phyloP scores from a whole-genome alignment of 2,329 filamentous ascomycete species.

The Penicillium sp. region DNA sequence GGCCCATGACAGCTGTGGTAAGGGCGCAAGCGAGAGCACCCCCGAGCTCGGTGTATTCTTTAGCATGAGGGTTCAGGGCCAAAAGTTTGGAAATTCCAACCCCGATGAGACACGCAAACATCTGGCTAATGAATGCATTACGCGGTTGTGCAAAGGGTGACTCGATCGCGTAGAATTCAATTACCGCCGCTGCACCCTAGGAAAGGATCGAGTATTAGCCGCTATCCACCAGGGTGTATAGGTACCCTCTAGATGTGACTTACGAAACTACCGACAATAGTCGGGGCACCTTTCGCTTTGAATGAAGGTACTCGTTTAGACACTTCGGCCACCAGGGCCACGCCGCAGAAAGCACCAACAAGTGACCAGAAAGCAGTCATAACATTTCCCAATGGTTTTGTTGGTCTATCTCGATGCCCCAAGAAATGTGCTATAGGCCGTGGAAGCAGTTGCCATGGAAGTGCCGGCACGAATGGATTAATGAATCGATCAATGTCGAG shows the following conservation, averaged over 20 bases:
- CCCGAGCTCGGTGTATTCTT: constrained; percentile 58
- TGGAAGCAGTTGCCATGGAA: constrained; percentile 62
- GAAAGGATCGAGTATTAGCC: background rate
- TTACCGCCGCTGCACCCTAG: constrained; percentile 69
- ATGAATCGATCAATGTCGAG: constrained; percentile 75
- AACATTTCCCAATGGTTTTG: constrained; percentile 52
- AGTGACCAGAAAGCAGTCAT: constrained; percentile 59
- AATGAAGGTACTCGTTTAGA: constrained; percentile 55
- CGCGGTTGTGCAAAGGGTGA: constrained; percentile 70
- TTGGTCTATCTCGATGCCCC: constrained; percentile 51
- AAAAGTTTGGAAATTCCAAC: constrained; percentile 64
- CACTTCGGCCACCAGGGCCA: constrained; percentile 58
- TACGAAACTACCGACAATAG: constrained; percentile 68
- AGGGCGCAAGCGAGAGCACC: constrained; percentile 62
- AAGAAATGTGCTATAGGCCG: constrained; percentile 63
- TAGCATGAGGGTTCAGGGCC: constrained; percentile 45
- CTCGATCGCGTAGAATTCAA: constrained; percentile 67
- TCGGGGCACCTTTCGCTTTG: constrained; percentile 49
- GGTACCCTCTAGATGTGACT: constrained; percentile 28
- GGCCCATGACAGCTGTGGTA: constrained; percentile 60
- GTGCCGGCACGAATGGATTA: constrained; percentile 64
- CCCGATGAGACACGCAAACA: constrained; percentile 59
- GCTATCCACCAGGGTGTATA: background rate
- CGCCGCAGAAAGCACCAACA: constrained; percentile 59
- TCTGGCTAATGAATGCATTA: constrained; percentile 63